Base-by-base conservation (phyloP, 106 monocot genomes). In the Alisma plantagoaquatica region DNA sequence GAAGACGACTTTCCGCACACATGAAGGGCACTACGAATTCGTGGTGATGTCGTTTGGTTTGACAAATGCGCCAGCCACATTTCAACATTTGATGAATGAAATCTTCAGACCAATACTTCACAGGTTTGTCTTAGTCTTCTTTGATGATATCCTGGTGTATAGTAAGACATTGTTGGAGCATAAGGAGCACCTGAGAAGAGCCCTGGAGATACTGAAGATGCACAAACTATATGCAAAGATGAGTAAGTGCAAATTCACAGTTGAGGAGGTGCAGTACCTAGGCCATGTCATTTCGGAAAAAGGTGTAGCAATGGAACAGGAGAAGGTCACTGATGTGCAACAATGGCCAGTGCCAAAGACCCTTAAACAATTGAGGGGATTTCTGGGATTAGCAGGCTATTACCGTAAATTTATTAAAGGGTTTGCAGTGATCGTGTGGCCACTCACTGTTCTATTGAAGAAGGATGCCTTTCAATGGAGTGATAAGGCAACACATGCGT, bases 331-430 rank as follows among this genome's bases (percentile, higher is more conserved):
- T 32, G 29, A 3, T 12, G 25, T 61, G 22, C 26, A 25, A 6
- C 8, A 24, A 0, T 49, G 49, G 50, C 62, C 46, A 23, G 6
- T 18, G 0, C 61, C 61, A 1, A 19, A 4, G 22, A 30, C 14
- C 20, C 14, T 48, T 0, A 61, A 22, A 61, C 16, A 14, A 10
- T 23, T 49, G n/a, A 46, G 31, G 8, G 61, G 61, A 3, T 61
- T 61, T 46, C 17, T 61, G 16, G 61, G 61, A 1, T 31, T 61
- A 10, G 22, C 48, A 21, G 61, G 46, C n/a, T 61, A 61, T 32
- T 61, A 61, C 15, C 16, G 61, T 6, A 27, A 31, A 6, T 49
- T 61, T 29, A n/a, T 61, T 23, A 29, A 33, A 46, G 8, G 20
- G 3, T 61, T 48, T 31, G 46, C 11, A 1, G 23, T 29, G 4